Conservation (phyloP, 2,329 filamentous ascomycete species). For the Aspergillus chevalieri region DNA sequence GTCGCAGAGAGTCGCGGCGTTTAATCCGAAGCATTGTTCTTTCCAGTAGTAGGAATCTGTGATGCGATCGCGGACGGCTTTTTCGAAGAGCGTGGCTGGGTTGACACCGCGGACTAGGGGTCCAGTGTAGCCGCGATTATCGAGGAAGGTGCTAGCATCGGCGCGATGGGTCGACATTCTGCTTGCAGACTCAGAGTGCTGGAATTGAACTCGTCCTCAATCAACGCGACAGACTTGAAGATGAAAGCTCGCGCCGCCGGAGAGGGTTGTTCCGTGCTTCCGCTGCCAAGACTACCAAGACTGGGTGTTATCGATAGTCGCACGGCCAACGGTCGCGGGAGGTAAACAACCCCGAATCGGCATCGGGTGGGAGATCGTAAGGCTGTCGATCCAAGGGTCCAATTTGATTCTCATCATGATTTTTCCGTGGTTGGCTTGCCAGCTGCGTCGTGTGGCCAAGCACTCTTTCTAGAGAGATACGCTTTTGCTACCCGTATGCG, state of each 20-base stretch:
- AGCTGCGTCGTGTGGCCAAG: background rate
- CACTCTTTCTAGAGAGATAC: background rate
- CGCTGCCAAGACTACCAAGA: conserved; percentile 17
- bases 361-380: background rate
- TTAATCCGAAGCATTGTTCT: conserved; percentile 95
- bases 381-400: background rate
- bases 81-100: conserved; percentile 92
- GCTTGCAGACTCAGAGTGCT: background rate
- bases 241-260: background rate
- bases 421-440: background rate
- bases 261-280: conserved; percentile 1
- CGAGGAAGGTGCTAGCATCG: conserved; percentile 70
- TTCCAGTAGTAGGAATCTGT: conserved; percentile 97
- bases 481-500: background rate
- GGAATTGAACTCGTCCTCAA: background rate
- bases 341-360: conserved; percentile 16
- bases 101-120: conserved; percentile 81
- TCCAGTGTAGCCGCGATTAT: conserved; percentile 77
- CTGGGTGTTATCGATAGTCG: conserved; percentile 33
- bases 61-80: conserved; percentile 90
- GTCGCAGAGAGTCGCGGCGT: conserved; percentile 73
- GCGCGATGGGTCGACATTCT: conserved; percentile 59
- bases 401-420: background rate
- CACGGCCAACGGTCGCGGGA: conserved; percentile 21
- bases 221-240: background rate